Evolutionary conservation across 2,329 filamentous ascomycete species (phyloP).

Genomic region (Colletotrichum eleusines): DNA sequence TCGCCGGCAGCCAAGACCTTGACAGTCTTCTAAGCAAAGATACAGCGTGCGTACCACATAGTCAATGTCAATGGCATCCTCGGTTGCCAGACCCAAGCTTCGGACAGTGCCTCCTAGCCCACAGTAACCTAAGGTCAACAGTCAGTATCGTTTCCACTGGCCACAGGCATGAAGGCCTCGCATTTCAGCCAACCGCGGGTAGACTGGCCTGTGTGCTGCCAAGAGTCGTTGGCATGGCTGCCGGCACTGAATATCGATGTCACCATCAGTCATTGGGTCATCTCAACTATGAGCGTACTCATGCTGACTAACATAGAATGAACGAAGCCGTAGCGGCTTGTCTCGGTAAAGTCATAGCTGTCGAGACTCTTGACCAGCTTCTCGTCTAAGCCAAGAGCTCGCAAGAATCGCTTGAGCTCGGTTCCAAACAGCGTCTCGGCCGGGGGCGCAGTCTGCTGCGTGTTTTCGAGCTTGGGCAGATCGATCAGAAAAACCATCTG

Average conservation of each 20-base stretch:
- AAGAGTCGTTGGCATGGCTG: constrained; percentile 62
- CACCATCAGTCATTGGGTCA: constrained; percentile 39
- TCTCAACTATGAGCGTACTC: constrained; percentile 18
- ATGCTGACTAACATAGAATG: constrained; percentile 77
- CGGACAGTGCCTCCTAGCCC: constrained; percentile 78
- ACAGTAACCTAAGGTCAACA: constrained; percentile 70
- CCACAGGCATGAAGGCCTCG: constrained; percentile 33
- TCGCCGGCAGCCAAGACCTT: constrained; percentile 35
- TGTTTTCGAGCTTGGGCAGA: constrained; percentile 72
- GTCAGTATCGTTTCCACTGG: constrained; percentile 28
- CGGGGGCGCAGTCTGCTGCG: constrained; percentile 53
- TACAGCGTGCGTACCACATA: constrained; percentile 68
- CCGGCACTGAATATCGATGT: constrained; percentile 62
- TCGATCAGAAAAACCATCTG: constrained; percentile 92
- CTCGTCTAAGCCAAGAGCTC: constrained; percentile 73
- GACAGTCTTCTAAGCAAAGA: constrained; percentile 26
- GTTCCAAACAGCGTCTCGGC: constrained; percentile 67
- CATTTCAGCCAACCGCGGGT: not conserved
- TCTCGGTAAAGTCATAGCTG: constrained; percentile 85
- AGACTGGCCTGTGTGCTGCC: constrained; percentile 55
- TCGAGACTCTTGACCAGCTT: constrained; percentile 75
- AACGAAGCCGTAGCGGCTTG: constrained; percentile 80
- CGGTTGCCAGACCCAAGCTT: constrained; percentile 70
- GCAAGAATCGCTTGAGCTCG: constrained; percentile 78
- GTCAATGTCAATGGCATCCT: constrained; percentile 74